A percentile compares a stretch with the other conserved stretches of the same genome.
Evolutionary conservation across 2,329 filamentous ascomycete genomes (phyloP).

Genomic region (Penicillium expansum): DNA sequence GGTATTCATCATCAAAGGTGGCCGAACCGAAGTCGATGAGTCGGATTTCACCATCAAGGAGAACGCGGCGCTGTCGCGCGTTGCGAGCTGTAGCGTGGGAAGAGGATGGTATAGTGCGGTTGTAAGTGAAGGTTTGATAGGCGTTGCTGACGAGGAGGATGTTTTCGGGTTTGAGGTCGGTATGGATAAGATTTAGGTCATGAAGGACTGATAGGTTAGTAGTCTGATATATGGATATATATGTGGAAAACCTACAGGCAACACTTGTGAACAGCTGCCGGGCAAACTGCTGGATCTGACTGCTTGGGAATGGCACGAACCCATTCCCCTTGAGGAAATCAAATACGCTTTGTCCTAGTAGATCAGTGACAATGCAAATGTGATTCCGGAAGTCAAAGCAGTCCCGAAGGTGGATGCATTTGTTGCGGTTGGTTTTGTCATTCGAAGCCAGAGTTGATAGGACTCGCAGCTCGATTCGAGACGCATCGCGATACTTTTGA

Average conservation of each 20-base stretch:
- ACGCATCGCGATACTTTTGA: conserved; percentile 96
- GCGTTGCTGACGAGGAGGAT: conserved; percentile 63
- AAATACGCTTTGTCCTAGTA: conserved; percentile 92
- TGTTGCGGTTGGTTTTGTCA: conserved; percentile 86
- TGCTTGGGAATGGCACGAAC: conserved; percentile 97
- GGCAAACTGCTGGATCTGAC: conserved; percentile 96
- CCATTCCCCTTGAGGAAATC: conserved; percentile 95
- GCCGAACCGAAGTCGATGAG: conserved; percentile 67
- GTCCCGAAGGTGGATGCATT: conserved; percentile 93
- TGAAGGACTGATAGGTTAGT: conserved; percentile 67
- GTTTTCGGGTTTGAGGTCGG: conserved; percentile 68
- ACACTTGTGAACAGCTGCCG: conserved; percentile 97
- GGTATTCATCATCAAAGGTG: conserved; percentile 67
- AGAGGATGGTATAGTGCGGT: conserved; percentile 64
- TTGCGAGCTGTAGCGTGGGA: conserved; percentile 57
- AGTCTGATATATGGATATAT: conserved; percentile 1
- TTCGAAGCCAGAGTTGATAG: conserved; percentile 89
- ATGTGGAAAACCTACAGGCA: conserved; percentile 69
- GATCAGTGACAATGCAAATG: conserved; percentile 79
- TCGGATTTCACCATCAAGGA: conserved; percentile 64
- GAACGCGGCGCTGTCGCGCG: conserved; percentile 60
- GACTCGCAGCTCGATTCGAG: conserved; percentile 88
- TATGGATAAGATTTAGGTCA: conserved; percentile 95
- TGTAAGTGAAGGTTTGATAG: conserved; percentile 69
- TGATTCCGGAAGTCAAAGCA: conserved; percentile 97